A percentile compares a stretch with the other conserved stretches of the same genome.
Evolutionary conservation across 306 rosid species (phyloP).

Genomic region (Trifolium fragiferum): DNA sequence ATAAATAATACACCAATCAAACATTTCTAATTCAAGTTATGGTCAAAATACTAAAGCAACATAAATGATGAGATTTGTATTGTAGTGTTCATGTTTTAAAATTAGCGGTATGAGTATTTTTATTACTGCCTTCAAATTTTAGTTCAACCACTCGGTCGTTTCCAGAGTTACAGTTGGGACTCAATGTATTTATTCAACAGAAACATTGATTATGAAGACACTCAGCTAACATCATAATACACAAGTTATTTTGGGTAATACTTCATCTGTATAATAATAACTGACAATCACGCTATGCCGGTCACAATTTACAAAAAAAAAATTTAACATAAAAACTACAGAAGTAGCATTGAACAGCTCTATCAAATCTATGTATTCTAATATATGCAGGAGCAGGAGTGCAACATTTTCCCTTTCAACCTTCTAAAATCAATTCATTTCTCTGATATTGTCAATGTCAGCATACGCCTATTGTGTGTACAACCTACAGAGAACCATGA

Average conservation of each 20-base stretch:
- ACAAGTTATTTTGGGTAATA: background rate
- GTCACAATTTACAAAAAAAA: slow-evolving; percentile 43
- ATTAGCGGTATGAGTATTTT: background rate
- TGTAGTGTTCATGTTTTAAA: background rate
- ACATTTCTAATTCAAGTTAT: background rate
- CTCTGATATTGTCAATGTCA: slow-evolving; percentile 34
- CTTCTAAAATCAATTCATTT: slow-evolving; percentile 34
- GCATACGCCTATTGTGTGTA: slow-evolving; percentile 39
- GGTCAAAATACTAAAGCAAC: background rate
- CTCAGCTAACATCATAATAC: slow-evolving; percentile 6
- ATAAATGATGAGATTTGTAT: background rate
- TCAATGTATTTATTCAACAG: slow-evolving; percentile 15
- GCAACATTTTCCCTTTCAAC: slow-evolving; percentile 39
- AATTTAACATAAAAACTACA: slow-evolving; percentile 19
- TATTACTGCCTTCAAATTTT: slow-evolving; percentile 10
- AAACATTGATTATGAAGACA: slow-evolving; percentile 19
- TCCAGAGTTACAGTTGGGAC: background rate
- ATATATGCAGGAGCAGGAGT: slow-evolving; percentile 45
- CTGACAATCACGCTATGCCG: slow-evolving; percentile 12
- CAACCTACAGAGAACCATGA: slow-evolving; percentile 34
- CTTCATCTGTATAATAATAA: slow-evolving; percentile 42
- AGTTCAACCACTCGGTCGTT: slow-evolving; percentile 9
- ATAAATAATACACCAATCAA: background rate
- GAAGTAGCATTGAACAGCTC: slow-evolving; percentile 26
- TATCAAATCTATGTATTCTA: slow-evolving; percentile 39